A percentile compares a stretch with the other conserved stretches of the same genome.
Evolutionary conservation across 768 basidiomycete species (phyloP).

Genomic region (Boletellus ananas): DNA sequence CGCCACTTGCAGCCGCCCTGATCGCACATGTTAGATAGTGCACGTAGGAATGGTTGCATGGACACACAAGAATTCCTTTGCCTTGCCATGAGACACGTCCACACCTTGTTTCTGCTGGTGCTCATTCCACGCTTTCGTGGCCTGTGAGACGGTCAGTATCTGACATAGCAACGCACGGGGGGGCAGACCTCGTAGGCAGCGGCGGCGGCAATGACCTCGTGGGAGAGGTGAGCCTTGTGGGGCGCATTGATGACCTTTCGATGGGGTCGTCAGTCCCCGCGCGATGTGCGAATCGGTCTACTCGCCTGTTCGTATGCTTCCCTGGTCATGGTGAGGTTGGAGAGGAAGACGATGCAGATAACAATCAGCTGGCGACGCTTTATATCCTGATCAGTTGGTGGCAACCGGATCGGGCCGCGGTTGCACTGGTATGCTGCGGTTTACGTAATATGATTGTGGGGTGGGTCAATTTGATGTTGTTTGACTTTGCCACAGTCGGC

Average conservation of each 20-base stretch:
- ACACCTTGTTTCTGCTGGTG: conserved; percentile 50
- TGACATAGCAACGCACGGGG: neutral
- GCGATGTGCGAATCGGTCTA: neutral
- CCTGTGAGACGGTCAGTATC: conserved; percentile 34
- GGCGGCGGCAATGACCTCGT: conserved; percentile 66
- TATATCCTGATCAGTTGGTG: neutral
- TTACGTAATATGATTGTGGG: too few relatives aligned
- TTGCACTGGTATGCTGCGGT: neutral
- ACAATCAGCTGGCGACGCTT: neutral
- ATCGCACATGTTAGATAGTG: neutral
- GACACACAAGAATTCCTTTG: conserved; percentile 49
- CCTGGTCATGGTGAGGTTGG: conserved; percentile 9
- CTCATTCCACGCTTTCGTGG: conserved; percentile 59
- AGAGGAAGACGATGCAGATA: too few relatives aligned
- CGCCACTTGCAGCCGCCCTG: conserved; percentile 57
- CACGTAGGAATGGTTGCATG: conserved; percentile 13
- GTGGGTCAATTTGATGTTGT: too few relatives aligned
- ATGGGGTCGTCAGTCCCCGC: neutral
- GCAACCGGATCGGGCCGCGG: neutral
- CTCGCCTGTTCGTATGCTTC: conserved; percentile 21
- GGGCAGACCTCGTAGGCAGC: conserved; percentile 55
- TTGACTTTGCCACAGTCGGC: too few relatives aligned
- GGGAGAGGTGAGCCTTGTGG: conserved; percentile 57
- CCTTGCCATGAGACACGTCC: conserved; percentile 46
- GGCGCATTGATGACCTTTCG: conserved; percentile 43